A percentile compares a stretch with the other conserved stretches of the same genome.
Conservation (phyloP, 192 early-diverging fungal genomes). For the Coemansia interrupta region DNA sequence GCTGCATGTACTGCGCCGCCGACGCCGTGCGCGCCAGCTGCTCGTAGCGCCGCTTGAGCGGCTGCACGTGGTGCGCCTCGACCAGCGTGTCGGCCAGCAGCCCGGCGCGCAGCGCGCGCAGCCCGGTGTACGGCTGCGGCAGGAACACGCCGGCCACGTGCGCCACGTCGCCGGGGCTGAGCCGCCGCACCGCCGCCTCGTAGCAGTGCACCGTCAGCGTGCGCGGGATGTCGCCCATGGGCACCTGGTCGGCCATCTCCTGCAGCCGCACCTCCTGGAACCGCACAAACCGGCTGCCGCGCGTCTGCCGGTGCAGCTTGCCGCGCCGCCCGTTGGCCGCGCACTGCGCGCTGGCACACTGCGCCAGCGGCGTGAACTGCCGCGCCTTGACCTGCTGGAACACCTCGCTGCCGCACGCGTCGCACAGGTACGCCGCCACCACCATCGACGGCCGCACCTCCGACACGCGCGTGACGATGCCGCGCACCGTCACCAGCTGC, state of each 20-base stretch:
- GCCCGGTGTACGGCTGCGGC: constrained; percentile 90
- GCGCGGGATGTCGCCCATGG: constrained; percentile 96
- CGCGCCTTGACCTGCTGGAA: constrained; percentile 86
- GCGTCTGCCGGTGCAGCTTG: constrained; percentile 83
- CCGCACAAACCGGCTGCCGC: constrained; percentile 85
- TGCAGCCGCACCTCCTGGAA: constrained; percentile 97
- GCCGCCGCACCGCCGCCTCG: constrained; percentile 70
- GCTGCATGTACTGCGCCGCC: constrained; percentile 51
- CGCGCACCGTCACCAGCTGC: constrained; percentile 80
- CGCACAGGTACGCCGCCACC: constrained; percentile 88
- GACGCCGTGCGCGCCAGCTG: constrained; percentile 65
- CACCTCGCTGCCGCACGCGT: constrained; percentile 90
- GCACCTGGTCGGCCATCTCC: constrained; percentile 97
- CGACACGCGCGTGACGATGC: constrained; percentile 89
- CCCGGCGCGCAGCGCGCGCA: constrained; percentile 82
- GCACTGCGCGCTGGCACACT: constrained; percentile 79
- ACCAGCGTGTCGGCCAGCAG: constrained; percentile 93
- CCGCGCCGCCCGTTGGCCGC: constrained; percentile 76
- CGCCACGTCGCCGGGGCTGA: constrained; percentile 87
- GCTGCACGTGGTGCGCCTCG: constrained; percentile 81
- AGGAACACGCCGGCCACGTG: constrained; percentile 83
- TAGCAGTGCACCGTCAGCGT: constrained; percentile 89
- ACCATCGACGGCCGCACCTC: constrained; percentile 89
- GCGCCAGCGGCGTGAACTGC: constrained; percentile 73
- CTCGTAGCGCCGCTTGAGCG: constrained; percentile 87